Base-by-base conservation (phyloP, 768 basidiomycete species). In the Auricularia cornea region DNA sequence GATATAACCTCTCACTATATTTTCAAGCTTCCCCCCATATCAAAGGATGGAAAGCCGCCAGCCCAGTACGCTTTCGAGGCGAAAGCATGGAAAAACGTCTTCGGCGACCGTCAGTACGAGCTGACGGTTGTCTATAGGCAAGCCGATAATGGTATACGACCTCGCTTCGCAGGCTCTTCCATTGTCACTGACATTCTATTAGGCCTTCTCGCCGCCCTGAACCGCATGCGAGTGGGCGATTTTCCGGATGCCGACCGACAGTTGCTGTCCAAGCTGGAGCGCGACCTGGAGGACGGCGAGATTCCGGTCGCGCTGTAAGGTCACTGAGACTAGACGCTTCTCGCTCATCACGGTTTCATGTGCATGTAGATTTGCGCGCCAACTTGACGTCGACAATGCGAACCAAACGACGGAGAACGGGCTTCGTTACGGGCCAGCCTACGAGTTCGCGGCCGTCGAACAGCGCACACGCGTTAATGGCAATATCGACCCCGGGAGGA, bases 331-430 rank as follows among this genome's bases (percentile, higher is more conserved):
- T n/a, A n/a, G n/a, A n/a, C n/a, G n/a, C n/a, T n/a, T n/a, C n/a
- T n/a, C n/a, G n/a, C n/a, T n/a, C n/a, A n/a, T n/a, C n/a, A n/a
- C n/a, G n/a, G n/a, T n/a, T n/a, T n/a, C n/a, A n/a, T n/a, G n/a
- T n/a, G n/a, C n/a, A n/a, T n/a, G n/a, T n/a, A 96, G 94, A 59
- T 98, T 96, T 74, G 94, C 97, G 14, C 84, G 88, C 4, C 84
- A 97, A 61, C 87, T 94, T 65, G 93, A 98, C 64, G 97, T 99
- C n/a, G 94, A 98, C 44, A 75, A 79, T 31, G 86, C 97, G 8
- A 99, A 99, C 75, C 70, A 72, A 14, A n/a, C n/a, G n/a, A n/a
- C n/a, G n/a, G n/a, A n/a, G 1, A 76, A 87, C 38, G 72, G 78
- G 60, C 76, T 79, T 59, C 76, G 73, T 0, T 98, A 80, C 74